Base-by-base conservation (phyloP, 2,329 filamentous ascomycete genomes). In the Trichoderma guizhouense region DNA sequence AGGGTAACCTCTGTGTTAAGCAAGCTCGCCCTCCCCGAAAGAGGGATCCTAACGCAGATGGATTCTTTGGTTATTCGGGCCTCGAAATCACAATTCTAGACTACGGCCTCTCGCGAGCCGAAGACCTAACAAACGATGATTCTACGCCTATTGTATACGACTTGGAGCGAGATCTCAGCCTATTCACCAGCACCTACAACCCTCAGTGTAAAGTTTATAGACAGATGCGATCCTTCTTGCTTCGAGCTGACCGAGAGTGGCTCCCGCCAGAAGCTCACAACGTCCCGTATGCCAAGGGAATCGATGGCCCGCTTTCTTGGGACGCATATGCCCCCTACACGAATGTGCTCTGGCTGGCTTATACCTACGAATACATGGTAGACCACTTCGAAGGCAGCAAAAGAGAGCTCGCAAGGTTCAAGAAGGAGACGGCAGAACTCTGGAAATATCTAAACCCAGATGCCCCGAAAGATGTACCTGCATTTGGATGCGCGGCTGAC, bases 271-370 rank as follows among this genome's bases (percentile, higher is more conserved):
- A 83, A 65, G 79, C 80, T 3, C 86, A 89, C 78, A 79, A 79
- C 62, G 82, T 77, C 4, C 83, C 86, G 0, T 88, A 88, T 74
- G 82, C 83, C 34, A 74, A 77, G 18, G 84, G 84, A 1, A 76
- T 85, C 43, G 81, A 85, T 71, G 86, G 84, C 1, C 78, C 85
- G 4, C 82, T 90, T 12, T 85, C 83, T 2, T 91, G 89, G 89
- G 78, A 82, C 6, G 82, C 80, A 1, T 86, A 87, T 74, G 84
- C 84, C 32, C 88, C 89, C 1, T 91, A 91, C 78, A 90, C 87
- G 5, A 91, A 91, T 73, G 88, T 91, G 1, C 80, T 91, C 21
- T 91, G 89, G 89, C 83, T 91, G 55, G 86, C 88, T 3, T 91
- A 90, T 73, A 81, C 90, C 6, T 90, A 90, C 75, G 80, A 83